Conservation (phyloP, 1,284 basidiomycete species). For the Cystobasidiaceae sp. region DNA sequence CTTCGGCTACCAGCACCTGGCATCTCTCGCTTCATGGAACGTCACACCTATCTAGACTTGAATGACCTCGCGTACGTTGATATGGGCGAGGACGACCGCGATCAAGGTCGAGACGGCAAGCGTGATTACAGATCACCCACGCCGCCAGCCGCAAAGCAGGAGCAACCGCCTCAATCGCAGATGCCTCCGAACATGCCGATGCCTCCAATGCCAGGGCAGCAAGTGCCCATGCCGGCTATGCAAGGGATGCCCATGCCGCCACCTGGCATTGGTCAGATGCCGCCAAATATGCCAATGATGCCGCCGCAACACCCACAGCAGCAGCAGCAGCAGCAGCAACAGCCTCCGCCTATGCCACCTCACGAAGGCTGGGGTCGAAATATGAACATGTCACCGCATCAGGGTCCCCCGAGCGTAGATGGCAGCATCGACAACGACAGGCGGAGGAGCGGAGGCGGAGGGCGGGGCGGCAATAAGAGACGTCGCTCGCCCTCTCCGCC, state of each 20-base stretch:
- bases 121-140: not conserved
- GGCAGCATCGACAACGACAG: slow-evolving; percentile 19
- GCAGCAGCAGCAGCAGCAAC: slow-evolving; percentile 1
- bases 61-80: slow-evolving; percentile 86
- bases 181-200: not conserved
- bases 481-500: slow-evolving; percentile 21
- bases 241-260: too few relatives aligned
- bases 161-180: not conserved
- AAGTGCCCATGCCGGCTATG: slow-evolving; percentile 3
- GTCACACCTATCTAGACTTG: slow-evolving; percentile 78
- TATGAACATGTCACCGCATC: not conserved
- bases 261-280: not conserved
- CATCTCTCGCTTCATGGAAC: slow-evolving; percentile 84
- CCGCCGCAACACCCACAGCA: slow-evolving; percentile 1
- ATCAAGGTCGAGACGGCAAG: not conserved
- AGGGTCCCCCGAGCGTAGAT: slow-evolving; percentile 15
- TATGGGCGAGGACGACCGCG: slow-evolving; percentile 54
- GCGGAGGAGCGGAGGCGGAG: slow-evolving; percentile 10
- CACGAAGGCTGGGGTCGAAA: slow-evolving; percentile 3
- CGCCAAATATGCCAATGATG: too few relatives aligned
- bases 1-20: slow-evolving; percentile 61
- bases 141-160: not conserved
- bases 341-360: not conserved
- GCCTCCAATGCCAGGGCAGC: not conserved
- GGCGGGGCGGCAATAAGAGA: slow-evolving; percentile 12